Base-by-base conservation (phyloP, 1,284 basidiomycete species). In the Tausonia pullulans region DNA sequence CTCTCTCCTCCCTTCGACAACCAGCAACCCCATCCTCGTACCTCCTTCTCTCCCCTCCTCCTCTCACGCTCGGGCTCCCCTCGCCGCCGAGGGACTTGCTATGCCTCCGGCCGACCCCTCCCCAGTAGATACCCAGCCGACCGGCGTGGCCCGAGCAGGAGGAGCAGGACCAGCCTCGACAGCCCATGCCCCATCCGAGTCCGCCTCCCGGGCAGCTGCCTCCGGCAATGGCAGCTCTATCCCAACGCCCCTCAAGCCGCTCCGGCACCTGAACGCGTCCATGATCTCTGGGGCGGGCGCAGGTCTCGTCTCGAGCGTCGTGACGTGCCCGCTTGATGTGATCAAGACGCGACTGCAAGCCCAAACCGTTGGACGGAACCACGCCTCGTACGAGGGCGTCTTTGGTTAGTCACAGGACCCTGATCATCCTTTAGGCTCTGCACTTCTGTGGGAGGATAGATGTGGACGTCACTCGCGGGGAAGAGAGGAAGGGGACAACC, bases 291-390 rank as follows among this genome's bases (percentile, higher is more conserved):
- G 81, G 16, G 81, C 80, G 0, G 81, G 79, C 3, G 81, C 82
- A 63, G 95, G 95, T 67, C 81, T 98, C 67, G 88, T 94, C 69
- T 88, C 90, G 63, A 91, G 88, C 75, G 82, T 98, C 69, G 89
- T 93, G 66, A 98, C 95, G 8, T 98, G 96, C 75, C 95, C 95
- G 6, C 82, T 98, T 65, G 95, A 98, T 76, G 95, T 98, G 56
- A 82, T 98, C 77, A 98, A 98, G 81, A 98, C 95, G 0, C 90
- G 90, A 69, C 78, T 98, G 55, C 95, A 98, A 78, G 95, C 96
- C 16, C 91, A 96, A 76, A 81, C 83, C 66, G 79, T 81, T 40
- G 77, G 84, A 43, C 81, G 80, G 58, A 86, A 86, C 45, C 81
- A 86, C 67, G 76, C 79, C 64, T 84, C 82, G 14, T 93, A 94